Evolutionary conservation across 306 rosid genomes (phyloP).

Genomic region (Herpetospermum pedunculosum): DNA sequence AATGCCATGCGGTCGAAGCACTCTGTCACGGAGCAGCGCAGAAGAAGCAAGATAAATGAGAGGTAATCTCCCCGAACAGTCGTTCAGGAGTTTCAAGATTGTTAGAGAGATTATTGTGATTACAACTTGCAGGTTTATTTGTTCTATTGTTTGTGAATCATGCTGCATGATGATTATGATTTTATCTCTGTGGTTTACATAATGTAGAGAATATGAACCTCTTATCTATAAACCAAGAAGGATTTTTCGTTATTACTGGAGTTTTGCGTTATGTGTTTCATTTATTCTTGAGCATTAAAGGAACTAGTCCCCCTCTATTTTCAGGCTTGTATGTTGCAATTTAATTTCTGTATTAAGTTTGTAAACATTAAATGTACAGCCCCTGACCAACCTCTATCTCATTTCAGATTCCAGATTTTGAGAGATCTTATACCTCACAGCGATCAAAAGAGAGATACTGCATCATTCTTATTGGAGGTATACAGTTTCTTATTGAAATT

Average conservation of each 20-base stretch:
- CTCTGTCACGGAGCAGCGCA: constrained; percentile 97
- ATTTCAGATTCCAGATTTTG: constrained; percentile 86
- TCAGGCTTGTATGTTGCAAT: neutral
- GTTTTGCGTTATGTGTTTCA: neutral
- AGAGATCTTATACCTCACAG: constrained; percentile 97
- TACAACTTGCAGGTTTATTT: neutral
- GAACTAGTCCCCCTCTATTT: neutral
- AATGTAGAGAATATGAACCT: neutral
- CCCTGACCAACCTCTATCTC: constrained; percentile 18
- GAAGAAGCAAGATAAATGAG: constrained; percentile 99
- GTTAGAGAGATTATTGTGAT: neutral
- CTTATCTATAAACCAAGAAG: neutral
- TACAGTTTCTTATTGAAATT: neutral
- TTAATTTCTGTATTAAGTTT: neutral
- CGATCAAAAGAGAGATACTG: constrained; percentile 95
- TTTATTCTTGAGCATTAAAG: neutral
- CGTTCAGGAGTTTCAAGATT: neutral
- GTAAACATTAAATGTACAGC: neutral
- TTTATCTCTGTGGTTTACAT: neutral
- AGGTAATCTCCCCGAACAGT: constrained; percentile 34
- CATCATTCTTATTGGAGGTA: constrained; percentile 94
- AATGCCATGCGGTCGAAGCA: constrained; percentile 75
- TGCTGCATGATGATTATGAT: neutral
- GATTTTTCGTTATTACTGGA: neutral
- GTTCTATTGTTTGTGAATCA: neutral